phyloP scores from a whole-genome alignment of 2,329 filamentous ascomycete species.

The Penicillium polonicum region DNA sequence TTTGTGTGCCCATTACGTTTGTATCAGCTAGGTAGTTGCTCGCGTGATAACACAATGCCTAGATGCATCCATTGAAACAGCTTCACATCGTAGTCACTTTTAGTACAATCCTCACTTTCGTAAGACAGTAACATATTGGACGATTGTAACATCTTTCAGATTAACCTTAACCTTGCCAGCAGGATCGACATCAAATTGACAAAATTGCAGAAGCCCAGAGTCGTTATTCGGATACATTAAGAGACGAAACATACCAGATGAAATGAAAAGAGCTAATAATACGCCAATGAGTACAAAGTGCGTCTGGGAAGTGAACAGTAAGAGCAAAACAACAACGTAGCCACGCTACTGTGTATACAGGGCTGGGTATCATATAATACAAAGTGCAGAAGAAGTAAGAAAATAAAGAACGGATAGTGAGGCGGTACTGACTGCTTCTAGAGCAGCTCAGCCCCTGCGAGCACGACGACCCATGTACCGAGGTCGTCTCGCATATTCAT shows the following conservation, averaged over 20 bases:
- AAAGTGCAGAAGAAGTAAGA: conserved; percentile 3
- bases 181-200: background rate
- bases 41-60: background rate
- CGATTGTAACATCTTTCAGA: background rate
- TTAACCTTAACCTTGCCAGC: background rate
- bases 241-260: too few relatives aligned
- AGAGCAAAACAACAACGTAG: background rate
- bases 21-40: too few relatives aligned
- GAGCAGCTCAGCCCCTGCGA: conserved; percentile 19
- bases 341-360: conserved; percentile 2
- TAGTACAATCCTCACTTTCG: background rate
- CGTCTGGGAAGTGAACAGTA: background rate
- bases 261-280: background rate
- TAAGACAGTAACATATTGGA: background rate
- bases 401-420: background rate
- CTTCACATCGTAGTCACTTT: background rate
- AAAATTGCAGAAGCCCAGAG: background rate
- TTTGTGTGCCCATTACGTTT: background rate
- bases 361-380: conserved; percentile 17
- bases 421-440: background rate
- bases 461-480: conserved; percentile 35
- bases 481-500: conserved; percentile 26
- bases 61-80: background rate
- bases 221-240: background rate
- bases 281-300: too few relatives aligned